Base-by-base conservation (phyloP, 208 protist genomes). In the Leishmania turanica region DNA sequence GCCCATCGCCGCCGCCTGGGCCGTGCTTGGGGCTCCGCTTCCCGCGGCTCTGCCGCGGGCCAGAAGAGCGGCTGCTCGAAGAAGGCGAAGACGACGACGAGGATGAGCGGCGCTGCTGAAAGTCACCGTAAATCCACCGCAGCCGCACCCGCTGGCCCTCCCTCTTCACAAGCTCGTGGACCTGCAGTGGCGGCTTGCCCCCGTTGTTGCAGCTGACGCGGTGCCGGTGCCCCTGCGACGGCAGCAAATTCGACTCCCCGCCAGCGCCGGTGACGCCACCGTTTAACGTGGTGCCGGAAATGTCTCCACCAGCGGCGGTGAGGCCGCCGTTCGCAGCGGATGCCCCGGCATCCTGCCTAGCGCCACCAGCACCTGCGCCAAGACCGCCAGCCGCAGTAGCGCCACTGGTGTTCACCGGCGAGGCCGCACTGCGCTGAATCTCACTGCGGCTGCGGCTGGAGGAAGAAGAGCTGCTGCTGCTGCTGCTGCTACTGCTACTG, bases 121-220 rank as follows among this genome's bases (percentile, higher is more conserved):
- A 56, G 37, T 78, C 82, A 45, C 82, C 72, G 77, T 81, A 85
- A 31, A 85, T 73, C 82, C 82, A 85, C 62, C 82, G 56, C 82
- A 85, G 71, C 8, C 82, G 82, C 72, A 85, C 82, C 27, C 76
- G 77, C 82, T 85, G 82, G 1, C 82, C 82, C 73, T 85, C 82
- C 60, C 66, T 60, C 62, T 78, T 77, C 34, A 85, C 82, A 9
- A 85, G 76, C 27, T 85, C 75, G 62, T 79, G 79, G 40, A 85
- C 77, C 60, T 81, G 82, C n/a, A 85, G 60, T 9, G 58, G 76
- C 6, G 72, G 77, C 77, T 78, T 85, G 27, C 54, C 47, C 2
- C 64, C 75, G n/a, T 9, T 58, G 24, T 42, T 51, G 51, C 24
- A 54, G 19, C 82, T 42, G 75, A 17, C 24, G 53, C 82, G 81